Evolutionary conservation across 331 rosid species (phyloP).

Genomic region (Phaseolus coccineus): DNA sequence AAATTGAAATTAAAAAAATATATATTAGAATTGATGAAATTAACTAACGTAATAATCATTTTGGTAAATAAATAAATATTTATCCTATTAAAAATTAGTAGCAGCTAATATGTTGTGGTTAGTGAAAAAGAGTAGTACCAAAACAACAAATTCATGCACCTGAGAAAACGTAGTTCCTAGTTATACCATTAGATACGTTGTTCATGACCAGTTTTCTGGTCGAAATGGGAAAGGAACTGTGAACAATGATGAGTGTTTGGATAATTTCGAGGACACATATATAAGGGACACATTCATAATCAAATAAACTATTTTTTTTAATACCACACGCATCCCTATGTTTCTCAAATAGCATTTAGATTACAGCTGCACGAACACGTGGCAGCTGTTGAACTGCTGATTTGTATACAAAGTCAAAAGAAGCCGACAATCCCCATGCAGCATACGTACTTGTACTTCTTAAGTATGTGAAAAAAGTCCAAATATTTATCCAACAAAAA

Average conservation of each 20-base stretch:
- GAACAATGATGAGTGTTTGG: not conserved
- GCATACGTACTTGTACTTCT: not conserved
- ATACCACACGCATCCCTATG: not conserved
- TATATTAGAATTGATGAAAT: not conserved
- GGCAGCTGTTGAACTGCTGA: not conserved
- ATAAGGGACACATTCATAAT: conserved; percentile 10
- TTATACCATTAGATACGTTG: conserved; percentile 26
- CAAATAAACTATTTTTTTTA: not conserved
- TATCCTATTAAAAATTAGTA: no score
- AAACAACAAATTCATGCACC: conserved; percentile 30
- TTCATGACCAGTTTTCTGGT: not conserved
- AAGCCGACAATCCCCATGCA: not conserved
- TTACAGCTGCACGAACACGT: not conserved
- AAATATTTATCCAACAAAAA: not conserved
- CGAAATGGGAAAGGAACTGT: not conserved
- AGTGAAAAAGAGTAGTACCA: no score
- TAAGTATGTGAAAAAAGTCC: not conserved
- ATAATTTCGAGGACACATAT: not conserved
- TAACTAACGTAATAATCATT: no score
- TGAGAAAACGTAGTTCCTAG: not conserved
- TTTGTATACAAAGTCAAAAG: not conserved
- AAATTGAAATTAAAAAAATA: not conserved
- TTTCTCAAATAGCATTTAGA: not conserved
- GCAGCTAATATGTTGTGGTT: not conserved
- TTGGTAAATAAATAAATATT: no score